phyloP scores from a whole-genome alignment of 352 stramenopile genomes.

The Pythium guiyangense region DNA sequence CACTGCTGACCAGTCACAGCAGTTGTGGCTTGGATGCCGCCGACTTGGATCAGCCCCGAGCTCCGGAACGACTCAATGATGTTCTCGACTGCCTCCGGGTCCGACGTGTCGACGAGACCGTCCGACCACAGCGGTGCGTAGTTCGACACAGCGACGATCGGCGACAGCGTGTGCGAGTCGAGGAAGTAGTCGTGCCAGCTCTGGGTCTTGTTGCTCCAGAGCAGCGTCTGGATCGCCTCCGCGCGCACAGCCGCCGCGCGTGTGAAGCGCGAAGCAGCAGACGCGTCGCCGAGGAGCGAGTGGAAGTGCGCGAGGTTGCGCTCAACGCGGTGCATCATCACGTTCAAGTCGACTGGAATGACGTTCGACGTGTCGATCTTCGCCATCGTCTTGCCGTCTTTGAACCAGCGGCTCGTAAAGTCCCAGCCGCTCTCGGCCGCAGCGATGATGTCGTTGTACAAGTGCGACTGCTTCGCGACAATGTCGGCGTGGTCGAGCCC shows the following conservation, averaged over 20 bases:
- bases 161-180: slow-evolving; percentile 34
- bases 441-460: slow-evolving; percentile 79
- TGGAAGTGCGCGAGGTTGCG: slow-evolving; percentile 66
- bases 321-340: slow-evolving; percentile 75
- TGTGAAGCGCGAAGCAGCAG: slow-evolving; percentile 39
- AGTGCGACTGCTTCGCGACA: slow-evolving; percentile 49
- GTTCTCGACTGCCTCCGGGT: slow-evolving; percentile 36
- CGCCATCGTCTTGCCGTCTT: slow-evolving; percentile 31
- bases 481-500: neutral
- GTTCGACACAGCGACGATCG: slow-evolving; percentile 51
- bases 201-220: slow-evolving; percentile 54
- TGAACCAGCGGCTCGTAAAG: slow-evolving; percentile 86
- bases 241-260: slow-evolving; percentile 28
- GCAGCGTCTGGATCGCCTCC: slow-evolving; percentile 55
- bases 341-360: slow-evolving; percentile 82
- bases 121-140: slow-evolving; percentile 68
- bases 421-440: slow-evolving; percentile 87
- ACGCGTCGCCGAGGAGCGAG: slow-evolving; percentile 28
- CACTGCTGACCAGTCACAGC: slow-evolving; percentile 80
- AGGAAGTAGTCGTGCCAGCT: slow-evolving; percentile 73
- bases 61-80: slow-evolving; percentile 48
- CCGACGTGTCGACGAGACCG: slow-evolving; percentile 36
- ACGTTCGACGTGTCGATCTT: slow-evolving; percentile 64
- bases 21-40: slow-evolving; percentile 66
- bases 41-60: slow-evolving; percentile 59